A percentile compares a stretch with the other conserved stretches of the same genome.
Evolutionary conservation across 441 rosid species (phyloP).

Genomic region (Populus hybrid): DNA sequence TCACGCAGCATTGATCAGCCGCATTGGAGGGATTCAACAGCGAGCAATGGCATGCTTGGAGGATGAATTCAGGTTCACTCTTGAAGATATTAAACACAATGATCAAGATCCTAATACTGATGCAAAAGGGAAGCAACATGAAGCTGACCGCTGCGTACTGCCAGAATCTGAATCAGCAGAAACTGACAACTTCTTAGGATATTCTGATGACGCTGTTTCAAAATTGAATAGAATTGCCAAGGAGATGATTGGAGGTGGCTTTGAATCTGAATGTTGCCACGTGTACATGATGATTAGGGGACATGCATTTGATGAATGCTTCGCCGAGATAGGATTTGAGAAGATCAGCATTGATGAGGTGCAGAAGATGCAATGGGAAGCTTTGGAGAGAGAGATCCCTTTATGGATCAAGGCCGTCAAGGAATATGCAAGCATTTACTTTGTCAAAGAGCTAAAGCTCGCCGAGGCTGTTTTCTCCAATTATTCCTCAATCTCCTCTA

Average conservation of each 20-base stretch:
- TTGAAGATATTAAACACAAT: constrained; percentile 38
- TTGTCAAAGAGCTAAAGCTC: constrained; percentile 57
- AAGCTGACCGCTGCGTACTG: background rate
- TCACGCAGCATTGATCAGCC: constrained; percentile 39
- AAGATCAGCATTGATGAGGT: constrained; percentile 73
- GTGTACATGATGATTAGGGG: constrained; percentile 56
- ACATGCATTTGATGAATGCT: constrained; percentile 47
- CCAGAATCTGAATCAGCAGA: constrained; percentile 18
- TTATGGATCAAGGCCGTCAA: constrained; percentile 59
- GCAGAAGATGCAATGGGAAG: constrained; percentile 77
- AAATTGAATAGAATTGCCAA: constrained; percentile 51
- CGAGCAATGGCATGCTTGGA: constrained; percentile 68
- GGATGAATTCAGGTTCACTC: constrained; percentile 58
- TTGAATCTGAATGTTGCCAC: constrained; percentile 66
- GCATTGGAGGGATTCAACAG: constrained; percentile 53
- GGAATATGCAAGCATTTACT: constrained; percentile 49
- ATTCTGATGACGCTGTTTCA: constrained; percentile 35
- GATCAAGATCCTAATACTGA: background rate
- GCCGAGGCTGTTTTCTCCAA: constrained; percentile 42
- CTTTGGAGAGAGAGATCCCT: constrained; percentile 69
- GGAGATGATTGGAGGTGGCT: constrained; percentile 61
- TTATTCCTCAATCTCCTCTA: constrained; percentile 26
- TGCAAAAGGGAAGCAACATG: background rate
- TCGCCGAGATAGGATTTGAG: constrained; percentile 59
- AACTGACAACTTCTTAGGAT: constrained; percentile 31